Evolutionary conservation across 495 filamentous ascomycete genomes (phyloP).

Genomic region (Xylaria cubensis): DNA sequence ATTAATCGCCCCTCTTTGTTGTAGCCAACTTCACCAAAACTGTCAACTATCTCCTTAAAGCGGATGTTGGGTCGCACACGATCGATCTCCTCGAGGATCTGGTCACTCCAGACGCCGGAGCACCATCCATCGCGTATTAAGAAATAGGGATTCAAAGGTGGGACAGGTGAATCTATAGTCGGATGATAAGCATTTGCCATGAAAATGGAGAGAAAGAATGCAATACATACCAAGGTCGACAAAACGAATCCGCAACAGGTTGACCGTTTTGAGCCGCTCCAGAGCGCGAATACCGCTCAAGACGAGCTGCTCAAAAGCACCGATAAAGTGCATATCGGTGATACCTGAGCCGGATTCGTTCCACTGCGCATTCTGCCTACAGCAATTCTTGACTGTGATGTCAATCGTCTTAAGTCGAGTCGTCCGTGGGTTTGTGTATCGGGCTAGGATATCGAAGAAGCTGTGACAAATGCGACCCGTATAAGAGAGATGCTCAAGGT

Average conservation of each 20-base stretch:
- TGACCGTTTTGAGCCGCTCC: slow-evolving; percentile 56
- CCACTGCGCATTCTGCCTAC: slow-evolving; percentile 58
- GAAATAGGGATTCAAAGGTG: slow-evolving; percentile 71
- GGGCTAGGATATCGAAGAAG: slow-evolving; percentile 60
- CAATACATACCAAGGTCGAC: slow-evolving; percentile 67
- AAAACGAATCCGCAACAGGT: slow-evolving; percentile 70
- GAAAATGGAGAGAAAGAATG: slow-evolving; percentile 22
- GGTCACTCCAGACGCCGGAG: slow-evolving; percentile 72
- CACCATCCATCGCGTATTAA: slow-evolving; percentile 62
- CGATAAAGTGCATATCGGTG: slow-evolving; percentile 70
- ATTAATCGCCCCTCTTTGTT: slow-evolving; percentile 59
- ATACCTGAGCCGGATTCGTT: slow-evolving; percentile 68
- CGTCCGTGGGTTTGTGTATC: slow-evolving; percentile 47
- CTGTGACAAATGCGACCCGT: slow-evolving; percentile 69
- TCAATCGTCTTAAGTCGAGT: slow-evolving; percentile 67
- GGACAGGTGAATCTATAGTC: slow-evolving; percentile 57
- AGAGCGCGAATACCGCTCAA: slow-evolving; percentile 65
- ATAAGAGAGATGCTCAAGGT: slow-evolving; percentile 68
- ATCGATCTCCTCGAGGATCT: slow-evolving; percentile 63
- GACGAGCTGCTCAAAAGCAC: slow-evolving; percentile 69
- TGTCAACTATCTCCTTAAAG: slow-evolving; percentile 65
- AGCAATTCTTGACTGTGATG: slow-evolving; percentile 72
- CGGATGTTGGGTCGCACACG: slow-evolving; percentile 58
- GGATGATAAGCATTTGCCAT: slow-evolving; percentile 24
- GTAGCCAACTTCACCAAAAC: slow-evolving; percentile 57